These are phyloP conservation scores for Metarhizium rileyi DNA, from an alignment of 2,329 filamentous ascomycete species.

Conservation along the genomic window DNA sequence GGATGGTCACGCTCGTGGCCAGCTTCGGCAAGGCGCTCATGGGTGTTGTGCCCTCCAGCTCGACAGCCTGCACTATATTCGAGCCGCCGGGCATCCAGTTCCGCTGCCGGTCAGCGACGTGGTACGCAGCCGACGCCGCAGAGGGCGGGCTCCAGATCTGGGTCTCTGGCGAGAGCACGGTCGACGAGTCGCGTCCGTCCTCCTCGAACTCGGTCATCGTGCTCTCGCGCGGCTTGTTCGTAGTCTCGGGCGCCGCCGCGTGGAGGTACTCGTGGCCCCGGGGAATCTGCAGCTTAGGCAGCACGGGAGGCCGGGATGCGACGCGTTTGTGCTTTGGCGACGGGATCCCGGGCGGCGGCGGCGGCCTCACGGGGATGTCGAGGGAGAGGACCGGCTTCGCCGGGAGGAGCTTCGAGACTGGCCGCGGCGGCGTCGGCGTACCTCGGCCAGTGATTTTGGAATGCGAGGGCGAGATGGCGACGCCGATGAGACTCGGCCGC, in stretches of 20 bases:
- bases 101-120: constrained; percentile 41
- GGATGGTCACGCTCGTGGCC: constrained; percentile 7
- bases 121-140: constrained; percentile 34
- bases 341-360: no score
- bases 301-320: constrained; percentile 13
- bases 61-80: constrained; percentile 17
- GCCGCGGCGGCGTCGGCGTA: constrained; percentile 19
- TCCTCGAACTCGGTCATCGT: constrained; percentile 44
- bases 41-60: constrained; percentile 14
- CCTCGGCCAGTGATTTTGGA: constrained; percentile 9
- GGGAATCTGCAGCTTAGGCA: constrained; percentile 21
- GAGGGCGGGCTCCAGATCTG: constrained; percentile 43
- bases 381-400: constrained; percentile 33
- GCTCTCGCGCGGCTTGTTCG: constrained; percentile 26
- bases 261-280: constrained; percentile 1
- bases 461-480: constrained; percentile 31
- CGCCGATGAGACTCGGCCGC: constrained; percentile 30
- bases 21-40: constrained; percentile 7
- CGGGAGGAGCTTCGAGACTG: constrained; percentile 34
- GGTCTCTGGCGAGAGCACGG: constrained; percentile 24
- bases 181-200: constrained; percentile 25
- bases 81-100: constrained; percentile 42
- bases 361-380: not conserved
- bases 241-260: not conserved
- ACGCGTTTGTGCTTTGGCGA: constrained; percentile 5